phyloP scores from a whole-genome alignment of 179 eudicot species.

The Nepenthes alata region DNA sequence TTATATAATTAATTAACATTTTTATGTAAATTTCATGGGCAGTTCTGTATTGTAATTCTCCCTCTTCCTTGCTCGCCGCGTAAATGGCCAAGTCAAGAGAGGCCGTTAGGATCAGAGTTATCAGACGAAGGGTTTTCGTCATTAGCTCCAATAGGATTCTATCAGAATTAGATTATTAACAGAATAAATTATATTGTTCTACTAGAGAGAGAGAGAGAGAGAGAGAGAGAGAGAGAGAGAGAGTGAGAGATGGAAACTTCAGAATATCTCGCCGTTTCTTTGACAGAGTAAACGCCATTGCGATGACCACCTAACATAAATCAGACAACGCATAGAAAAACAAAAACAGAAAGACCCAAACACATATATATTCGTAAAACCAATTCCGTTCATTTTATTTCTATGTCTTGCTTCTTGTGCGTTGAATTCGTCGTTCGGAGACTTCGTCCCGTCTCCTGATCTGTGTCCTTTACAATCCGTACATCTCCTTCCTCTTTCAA shows the following conservation, averaged over 20 bases:
- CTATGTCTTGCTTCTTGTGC: background rate
- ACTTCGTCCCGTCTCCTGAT: slow-evolving; percentile 12
- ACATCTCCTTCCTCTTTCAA: slow-evolving; percentile 2
- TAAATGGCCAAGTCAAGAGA: no score
- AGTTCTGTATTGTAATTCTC: no score
- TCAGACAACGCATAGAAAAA: background rate
- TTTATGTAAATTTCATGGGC: no score
- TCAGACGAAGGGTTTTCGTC: background rate
- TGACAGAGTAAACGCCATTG: background rate
- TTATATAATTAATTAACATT: no score
- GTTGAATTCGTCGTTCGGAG: slow-evolving; percentile 7
- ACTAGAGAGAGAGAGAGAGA: background rate
- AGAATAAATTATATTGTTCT: background rate
- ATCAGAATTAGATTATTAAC: no score
- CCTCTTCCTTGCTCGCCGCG: no score
- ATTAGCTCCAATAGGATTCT: no score
- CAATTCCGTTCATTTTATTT: background rate
- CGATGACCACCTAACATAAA: slow-evolving; percentile 3
- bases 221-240: slow-evolving; percentile 9
- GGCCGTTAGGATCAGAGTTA: background rate
- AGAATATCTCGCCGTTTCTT: slow-evolving; percentile 13
- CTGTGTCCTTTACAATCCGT: slow-evolving; percentile 17
- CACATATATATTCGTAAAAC: background rate
- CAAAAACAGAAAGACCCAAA: background rate
- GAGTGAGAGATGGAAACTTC: slow-evolving; percentile 6